phyloP scores from a whole-genome alignment of 257 asterid species.

The Pogostemon cablin region DNA sequence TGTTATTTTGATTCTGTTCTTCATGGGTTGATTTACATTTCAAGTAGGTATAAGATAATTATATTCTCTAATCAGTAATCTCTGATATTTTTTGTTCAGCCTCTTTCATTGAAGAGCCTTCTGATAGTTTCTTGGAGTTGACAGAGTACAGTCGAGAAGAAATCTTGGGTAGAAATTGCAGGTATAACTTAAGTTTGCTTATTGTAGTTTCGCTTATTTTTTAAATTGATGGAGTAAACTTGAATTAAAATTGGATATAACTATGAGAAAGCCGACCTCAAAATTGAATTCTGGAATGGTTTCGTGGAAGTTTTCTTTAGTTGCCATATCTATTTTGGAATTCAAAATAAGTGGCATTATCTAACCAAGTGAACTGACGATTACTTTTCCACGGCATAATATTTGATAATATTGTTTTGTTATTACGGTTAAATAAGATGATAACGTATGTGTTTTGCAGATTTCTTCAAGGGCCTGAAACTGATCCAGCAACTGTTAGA shows the following conservation, averaged over 20 bases:
- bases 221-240: background rate
- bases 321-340: background rate
- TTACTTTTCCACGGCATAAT: background rate
- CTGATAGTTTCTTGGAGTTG: constrained; percentile 98
- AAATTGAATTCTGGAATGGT: background rate
- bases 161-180: constrained; percentile 96
- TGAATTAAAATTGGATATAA: background rate
- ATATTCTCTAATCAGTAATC: no score
- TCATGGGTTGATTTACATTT: no score
- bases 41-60: no score
- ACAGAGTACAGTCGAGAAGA: constrained; percentile 98
- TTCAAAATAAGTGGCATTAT: constrained; percentile 5
- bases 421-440: constrained; percentile 1
- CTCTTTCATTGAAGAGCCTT: no score
- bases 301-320: background rate
- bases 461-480: constrained; percentile 98
- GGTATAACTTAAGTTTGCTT: constrained; percentile 45
- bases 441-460: constrained; percentile 39
- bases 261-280: background rate
- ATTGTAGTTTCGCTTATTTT: background rate
- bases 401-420: background rate
- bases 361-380: background rate
- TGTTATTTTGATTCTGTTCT: no score
- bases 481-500: constrained; percentile 88
- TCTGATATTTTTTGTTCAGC: no score